phyloP scores from a whole-genome alignment of 164 flowering plant species.

The Chimonanthus praecox region DNA sequence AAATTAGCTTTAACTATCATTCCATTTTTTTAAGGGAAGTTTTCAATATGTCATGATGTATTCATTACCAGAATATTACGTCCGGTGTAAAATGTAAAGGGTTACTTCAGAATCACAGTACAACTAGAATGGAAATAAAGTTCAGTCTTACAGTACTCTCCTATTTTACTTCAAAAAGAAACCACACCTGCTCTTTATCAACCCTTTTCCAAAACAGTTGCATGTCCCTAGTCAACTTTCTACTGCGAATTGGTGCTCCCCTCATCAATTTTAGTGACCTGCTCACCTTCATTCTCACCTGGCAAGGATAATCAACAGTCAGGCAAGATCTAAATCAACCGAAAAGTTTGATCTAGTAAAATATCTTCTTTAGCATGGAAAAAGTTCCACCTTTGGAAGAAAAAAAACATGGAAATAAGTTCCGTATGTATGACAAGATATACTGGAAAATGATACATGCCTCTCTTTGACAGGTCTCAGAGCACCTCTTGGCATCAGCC shows the following conservation, averaged over 20 bases:
- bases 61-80: no score
- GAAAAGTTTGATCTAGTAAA: slow-evolving; percentile 2
- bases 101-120: no score
- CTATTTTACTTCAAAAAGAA: not conserved
- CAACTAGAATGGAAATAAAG: no score
- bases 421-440: no score
- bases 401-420: not conserved
- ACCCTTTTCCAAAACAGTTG: slow-evolving; percentile 88
- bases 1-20: no score
- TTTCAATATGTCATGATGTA: no score
- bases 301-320: slow-evolving; percentile 12
- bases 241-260: slow-evolving; percentile 78
- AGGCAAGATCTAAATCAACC: not conserved
- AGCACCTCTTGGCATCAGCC: slow-evolving; percentile 76
- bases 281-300: slow-evolving; percentile 85
- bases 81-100: no score
- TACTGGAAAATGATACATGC: slow-evolving; percentile 22
- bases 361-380: no score
- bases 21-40: no score
- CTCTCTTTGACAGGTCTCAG: slow-evolving; percentile 95
- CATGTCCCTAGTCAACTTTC: slow-evolving; percentile 93
- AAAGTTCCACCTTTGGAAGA: no score
- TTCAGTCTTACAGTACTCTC: not conserved
- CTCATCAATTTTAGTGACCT: slow-evolving; percentile 81
- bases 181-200: slow-evolving; percentile 89